Base-by-base conservation (phyloP, 371 early-diverging fungal genomes). In the Blakeslea trispora region DNA sequence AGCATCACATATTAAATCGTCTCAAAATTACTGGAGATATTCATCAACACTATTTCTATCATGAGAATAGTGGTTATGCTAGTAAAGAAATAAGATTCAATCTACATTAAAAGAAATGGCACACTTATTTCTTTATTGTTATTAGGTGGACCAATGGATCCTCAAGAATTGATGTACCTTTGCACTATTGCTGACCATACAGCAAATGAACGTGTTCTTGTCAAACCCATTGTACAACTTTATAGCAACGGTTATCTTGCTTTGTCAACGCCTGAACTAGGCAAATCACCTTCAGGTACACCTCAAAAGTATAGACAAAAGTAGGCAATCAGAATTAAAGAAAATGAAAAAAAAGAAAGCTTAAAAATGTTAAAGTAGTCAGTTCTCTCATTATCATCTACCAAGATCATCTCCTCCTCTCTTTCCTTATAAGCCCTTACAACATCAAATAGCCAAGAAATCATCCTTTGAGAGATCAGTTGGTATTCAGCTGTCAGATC, bases 11-110 rank as follows among this genome's bases (percentile, higher is more conserved):
- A 9, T 67, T 80, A 19, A 72, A 70, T 21, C 58, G 77, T 22
- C 71, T 83, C 76, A 62, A 69, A 15, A 70, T 76, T 9, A 32
- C 55, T 8, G 79, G 77, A 4, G 63, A 76, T 39, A 68, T 65
- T 43, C 72, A 77, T 53, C 64, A 71, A 5, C 81, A 79, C 58
- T 72, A 69, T 4, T 79, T 72, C 37, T 77, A 75, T 49, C 76
- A 79, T 64, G 81, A 80, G 34, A 82, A 79, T 39, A 79, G 79
- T 2, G 69, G 69, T 34, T 56, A 74, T 55, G 68, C 73, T 56
- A 74, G 82, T 80, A 74, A 71, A 59, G 53, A n/a, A 17, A 50
- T 6, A 19, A 10, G 37, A 0, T 9, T 4, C 3, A 40, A 31
- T 31, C 17, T 49, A 50, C 17, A 34, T 24, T 18, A 43, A 19